Percentiles rank a stretch among this genome's conserved stretches.
phyloP scores from a whole-genome alignment of 352 stramenopile species.

The Thalassiosira livingstoniorum region DNA sequence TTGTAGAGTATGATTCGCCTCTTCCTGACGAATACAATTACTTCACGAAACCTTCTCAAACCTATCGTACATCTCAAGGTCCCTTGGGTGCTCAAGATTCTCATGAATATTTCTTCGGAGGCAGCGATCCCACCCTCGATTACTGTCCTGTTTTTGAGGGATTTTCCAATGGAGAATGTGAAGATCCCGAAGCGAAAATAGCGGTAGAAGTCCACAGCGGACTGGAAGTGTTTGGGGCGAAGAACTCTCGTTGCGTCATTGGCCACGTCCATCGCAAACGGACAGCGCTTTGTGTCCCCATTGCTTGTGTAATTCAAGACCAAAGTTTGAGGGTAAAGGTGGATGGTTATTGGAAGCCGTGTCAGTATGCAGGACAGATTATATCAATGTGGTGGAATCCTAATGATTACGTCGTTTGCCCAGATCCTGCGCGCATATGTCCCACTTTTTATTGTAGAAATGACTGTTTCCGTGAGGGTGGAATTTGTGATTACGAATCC shows the following conservation, averaged over 20 bases:
- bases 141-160: conserved; percentile 79
- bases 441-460: conserved; percentile 80
- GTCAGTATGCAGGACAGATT: conserved; percentile 53
- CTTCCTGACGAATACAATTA: conserved; percentile 77
- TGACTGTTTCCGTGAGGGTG: conserved; percentile 72
- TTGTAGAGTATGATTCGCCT: conserved; percentile 66
- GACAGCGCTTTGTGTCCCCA: conserved; percentile 73
- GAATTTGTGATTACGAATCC: conserved; percentile 71
- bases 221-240: conserved; percentile 70
- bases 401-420: conserved; percentile 68
- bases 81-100: too few species aligned
- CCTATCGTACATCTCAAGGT: too few species aligned
- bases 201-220: conserved; percentile 53
- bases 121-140: conserved; percentile 74
- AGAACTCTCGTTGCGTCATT: conserved; percentile 74
- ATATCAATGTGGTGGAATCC: conserved; percentile 64
- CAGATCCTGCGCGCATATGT: conserved; percentile 71
- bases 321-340: conserved; percentile 69
- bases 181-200: conserved; percentile 37
- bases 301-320: conserved; percentile 80
- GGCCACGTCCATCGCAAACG: conserved; percentile 51
- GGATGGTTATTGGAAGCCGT: conserved; percentile 67
- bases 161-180: conserved; percentile 71
- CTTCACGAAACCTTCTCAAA: conserved; percentile 63
- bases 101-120: conserved; percentile 57